A percentile compares a stretch with the other conserved stretches of the same genome.
Conservation (phyloP, 1,139 yeast species). For the Ogataea hybrid region DNA sequence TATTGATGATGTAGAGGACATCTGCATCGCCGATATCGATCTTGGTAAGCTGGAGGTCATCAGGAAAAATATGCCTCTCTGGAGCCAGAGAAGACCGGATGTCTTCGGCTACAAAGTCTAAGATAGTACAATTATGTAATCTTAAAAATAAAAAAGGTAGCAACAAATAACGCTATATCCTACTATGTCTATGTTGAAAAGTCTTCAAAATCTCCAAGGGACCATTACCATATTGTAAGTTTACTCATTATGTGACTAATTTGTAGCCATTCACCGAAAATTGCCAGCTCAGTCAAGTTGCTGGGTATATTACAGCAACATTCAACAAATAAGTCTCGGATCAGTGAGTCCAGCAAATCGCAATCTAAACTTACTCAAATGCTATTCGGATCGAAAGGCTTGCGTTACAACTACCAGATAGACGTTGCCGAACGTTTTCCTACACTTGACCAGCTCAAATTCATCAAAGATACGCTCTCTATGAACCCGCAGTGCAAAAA, state of each 20-base stretch:
- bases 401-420: slow-evolving; percentile 23
- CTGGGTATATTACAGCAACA: slow-evolving; percentile 14
- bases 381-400: slow-evolving; percentile 15
- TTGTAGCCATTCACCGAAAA: slow-evolving; percentile 25
- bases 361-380: slow-evolving; percentile 5
- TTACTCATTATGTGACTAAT: background rate
- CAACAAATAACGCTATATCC: background rate
- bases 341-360: slow-evolving; percentile 3
- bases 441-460: slow-evolving; percentile 30
- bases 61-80: slow-evolving; percentile 69
- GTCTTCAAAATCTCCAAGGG: slow-evolving; percentile 31
- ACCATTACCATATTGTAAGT: slow-evolving; percentile 34
- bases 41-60: slow-evolving; percentile 45
- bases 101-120: slow-evolving; percentile 40
- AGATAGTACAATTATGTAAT: slow-evolving; percentile 2
- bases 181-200: slow-evolving; percentile 33
- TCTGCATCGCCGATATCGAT: slow-evolving; percentile 73
- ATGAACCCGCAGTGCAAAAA: slow-evolving; percentile 28
- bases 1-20: slow-evolving; percentile 41
- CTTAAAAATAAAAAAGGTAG: background rate
- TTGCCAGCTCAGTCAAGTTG: slow-evolving; percentile 12
- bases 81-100: slow-evolving; percentile 66
- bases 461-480: slow-evolving; percentile 25
- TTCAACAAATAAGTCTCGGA: slow-evolving; percentile 12
- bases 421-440: slow-evolving; percentile 26